phyloP scores from a whole-genome alignment of 164 flowering plant genomes.

The Magnolia sinica region DNA sequence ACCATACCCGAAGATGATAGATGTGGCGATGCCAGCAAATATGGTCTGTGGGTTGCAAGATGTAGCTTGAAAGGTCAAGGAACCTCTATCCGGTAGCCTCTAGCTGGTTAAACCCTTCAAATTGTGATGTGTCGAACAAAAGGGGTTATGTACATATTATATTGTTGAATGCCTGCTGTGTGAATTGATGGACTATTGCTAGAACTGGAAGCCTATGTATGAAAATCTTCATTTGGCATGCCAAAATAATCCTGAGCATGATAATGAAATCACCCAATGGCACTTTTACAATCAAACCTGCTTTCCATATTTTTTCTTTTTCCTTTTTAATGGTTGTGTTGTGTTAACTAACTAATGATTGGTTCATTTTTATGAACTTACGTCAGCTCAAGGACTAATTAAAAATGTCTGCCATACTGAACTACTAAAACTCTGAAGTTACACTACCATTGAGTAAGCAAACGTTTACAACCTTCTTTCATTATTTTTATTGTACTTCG shows the following conservation, averaged over 20 bases:
- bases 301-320: background rate
- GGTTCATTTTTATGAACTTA: slow-evolving; percentile 39
- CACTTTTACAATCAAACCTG: background rate
- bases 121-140: background rate
- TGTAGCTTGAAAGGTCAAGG: slow-evolving; percentile 19
- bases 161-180: too few species aligned
- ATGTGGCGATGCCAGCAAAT: slow-evolving; percentile 86
- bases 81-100: slow-evolving; percentile 13
- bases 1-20: slow-evolving; percentile 89
- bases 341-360: too few species aligned
- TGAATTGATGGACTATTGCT: too few species aligned
- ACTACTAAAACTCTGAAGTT: background rate
- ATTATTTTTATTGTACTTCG: too few species aligned
- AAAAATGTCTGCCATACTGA: background rate
- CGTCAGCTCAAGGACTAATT: slow-evolving; percentile 19
- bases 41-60: slow-evolving; percentile 94
- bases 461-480: background rate
- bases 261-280: background rate
- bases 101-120: slow-evolving; percentile 1
- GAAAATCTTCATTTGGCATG: background rate
- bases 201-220: background rate
- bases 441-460: background rate
- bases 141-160: background rate
- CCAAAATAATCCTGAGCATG: background rate
- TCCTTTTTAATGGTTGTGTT: too few species aligned